phyloP scores from a whole-genome alignment of 2,329 filamentous ascomycete genomes.

The Pestalotiopsis sp. region DNA sequence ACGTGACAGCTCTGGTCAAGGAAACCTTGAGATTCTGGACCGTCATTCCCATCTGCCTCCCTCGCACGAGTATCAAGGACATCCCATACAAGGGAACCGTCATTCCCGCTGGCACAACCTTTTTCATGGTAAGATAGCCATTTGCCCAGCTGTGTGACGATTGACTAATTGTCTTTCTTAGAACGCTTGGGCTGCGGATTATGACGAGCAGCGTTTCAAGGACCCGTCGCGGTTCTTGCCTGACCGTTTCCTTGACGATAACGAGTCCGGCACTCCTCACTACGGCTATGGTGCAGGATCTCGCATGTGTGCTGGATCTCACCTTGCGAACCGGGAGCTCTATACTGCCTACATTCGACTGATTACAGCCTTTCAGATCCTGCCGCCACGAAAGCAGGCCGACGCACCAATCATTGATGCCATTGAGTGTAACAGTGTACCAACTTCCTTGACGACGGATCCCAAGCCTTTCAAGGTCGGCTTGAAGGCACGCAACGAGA shows the following conservation, averaged over 20 bases:
- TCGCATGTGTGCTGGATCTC: slow-evolving; percentile 11
- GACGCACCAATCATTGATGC: slow-evolving; percentile 59
- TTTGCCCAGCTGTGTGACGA: not conserved
- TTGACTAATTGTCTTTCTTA: not conserved
- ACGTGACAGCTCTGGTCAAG: slow-evolving; percentile 77
- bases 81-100: slow-evolving; percentile 68
- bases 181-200: slow-evolving; percentile 12
- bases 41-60: slow-evolving; percentile 79
- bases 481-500: slow-evolving; percentile 31
- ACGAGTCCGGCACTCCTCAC: slow-evolving; percentile 8
- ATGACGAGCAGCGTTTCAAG: slow-evolving; percentile 13
- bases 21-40: slow-evolving; percentile 80
- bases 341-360: slow-evolving; percentile 13
- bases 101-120: slow-evolving; percentile 77
- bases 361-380: slow-evolving; percentile 7
- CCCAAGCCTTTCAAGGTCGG: slow-evolving; percentile 66
- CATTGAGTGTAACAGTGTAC: slow-evolving; percentile 58
- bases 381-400: slow-evolving; percentile 41
- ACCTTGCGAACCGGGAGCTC: slow-evolving; percentile 11
- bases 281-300: slow-evolving; percentile 12
- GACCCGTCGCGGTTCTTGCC: not conserved
- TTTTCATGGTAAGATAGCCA: slow-evolving; percentile 62
- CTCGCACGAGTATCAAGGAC: slow-evolving; percentile 71
- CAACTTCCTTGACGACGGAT: slow-evolving; percentile 63
- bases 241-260: slow-evolving; percentile 9